Conservation (phyloP, 176 grass and related monocot genomes). For the Elymus sibiricus region DNA sequence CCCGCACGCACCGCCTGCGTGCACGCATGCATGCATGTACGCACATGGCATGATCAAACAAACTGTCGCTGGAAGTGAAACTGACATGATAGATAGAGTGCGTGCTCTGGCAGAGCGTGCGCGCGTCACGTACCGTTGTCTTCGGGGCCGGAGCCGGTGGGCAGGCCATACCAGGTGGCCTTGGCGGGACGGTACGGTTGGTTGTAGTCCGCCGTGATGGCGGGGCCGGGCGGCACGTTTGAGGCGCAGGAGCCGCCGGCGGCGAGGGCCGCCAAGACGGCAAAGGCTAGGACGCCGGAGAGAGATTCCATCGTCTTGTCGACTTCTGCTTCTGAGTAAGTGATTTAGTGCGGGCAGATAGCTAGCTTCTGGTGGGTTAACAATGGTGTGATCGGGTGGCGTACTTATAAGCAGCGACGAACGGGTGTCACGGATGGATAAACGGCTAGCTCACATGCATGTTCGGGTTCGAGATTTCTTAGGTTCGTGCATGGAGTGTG, state of each 20-base stretch:
- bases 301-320: neutral
- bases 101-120: neutral
- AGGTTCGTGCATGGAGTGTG: neutral
- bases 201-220: neutral
- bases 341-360: neutral
- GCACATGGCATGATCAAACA: neutral
- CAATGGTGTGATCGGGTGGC: neutral
- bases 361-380: neutral
- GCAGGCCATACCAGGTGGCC: neutral
- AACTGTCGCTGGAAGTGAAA: neutral
- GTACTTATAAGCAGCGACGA: neutral
- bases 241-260: neutral
- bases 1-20: neutral
- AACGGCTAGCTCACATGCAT: no score
- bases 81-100: no score
- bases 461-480: no score
- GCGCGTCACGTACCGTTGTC: neutral
- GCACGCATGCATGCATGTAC: neutral
- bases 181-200: neutral
- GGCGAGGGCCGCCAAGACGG: neutral
- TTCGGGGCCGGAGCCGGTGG: neutral
- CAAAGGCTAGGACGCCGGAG: neutral
- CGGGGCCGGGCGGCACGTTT: neutral
- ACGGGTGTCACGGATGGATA: no score
- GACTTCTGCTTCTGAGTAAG: neutral